Conservation (phyloP, 495 filamentous ascomycete species). For the Hypoxylon cercidicola region DNA sequence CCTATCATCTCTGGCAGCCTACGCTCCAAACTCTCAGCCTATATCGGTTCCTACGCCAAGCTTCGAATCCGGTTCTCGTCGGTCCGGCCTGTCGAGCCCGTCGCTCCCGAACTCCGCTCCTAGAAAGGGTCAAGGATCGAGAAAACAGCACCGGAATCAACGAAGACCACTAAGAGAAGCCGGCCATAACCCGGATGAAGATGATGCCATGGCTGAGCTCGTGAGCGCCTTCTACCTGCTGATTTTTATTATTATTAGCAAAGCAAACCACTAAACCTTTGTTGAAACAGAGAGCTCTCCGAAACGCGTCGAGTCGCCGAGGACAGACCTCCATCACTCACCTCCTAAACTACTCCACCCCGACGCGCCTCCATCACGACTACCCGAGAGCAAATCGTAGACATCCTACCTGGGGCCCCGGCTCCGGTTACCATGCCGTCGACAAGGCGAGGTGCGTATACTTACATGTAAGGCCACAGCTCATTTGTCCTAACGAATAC, state of each 20-base stretch:
- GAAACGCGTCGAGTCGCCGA: slow-evolving; percentile 82
- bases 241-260: background rate
- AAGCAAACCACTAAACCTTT: slow-evolving; percentile 25
- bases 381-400: slow-evolving; percentile 64
- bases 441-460: slow-evolving; percentile 81
- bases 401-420: slow-evolving; percentile 83
- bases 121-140: slow-evolving; percentile 77
- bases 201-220: slow-evolving; percentile 86
- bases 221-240: slow-evolving; percentile 39
- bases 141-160: slow-evolving; percentile 76
- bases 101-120: slow-evolving; percentile 61
- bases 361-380: slow-evolving; percentile 74
- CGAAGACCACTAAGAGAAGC: slow-evolving; percentile 52
- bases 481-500: slow-evolving; percentile 27
- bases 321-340: slow-evolving; percentile 98
- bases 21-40: slow-evolving; percentile 41
- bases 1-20: slow-evolving; percentile 47
- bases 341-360: slow-evolving; percentile 88
- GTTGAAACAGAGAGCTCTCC: slow-evolving; percentile 69
- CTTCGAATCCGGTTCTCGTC: slow-evolving; percentile 67
- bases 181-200: slow-evolving; percentile 56
- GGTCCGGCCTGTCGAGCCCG: slow-evolving; percentile 68
- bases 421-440: slow-evolving; percentile 88
- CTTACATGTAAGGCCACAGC: slow-evolving; percentile 8
- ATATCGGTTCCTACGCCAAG: slow-evolving; percentile 45